Conservation (phyloP, 2,329 filamentous ascomycete genomes). For the Zymoseptoria ardabiliae region DNA sequence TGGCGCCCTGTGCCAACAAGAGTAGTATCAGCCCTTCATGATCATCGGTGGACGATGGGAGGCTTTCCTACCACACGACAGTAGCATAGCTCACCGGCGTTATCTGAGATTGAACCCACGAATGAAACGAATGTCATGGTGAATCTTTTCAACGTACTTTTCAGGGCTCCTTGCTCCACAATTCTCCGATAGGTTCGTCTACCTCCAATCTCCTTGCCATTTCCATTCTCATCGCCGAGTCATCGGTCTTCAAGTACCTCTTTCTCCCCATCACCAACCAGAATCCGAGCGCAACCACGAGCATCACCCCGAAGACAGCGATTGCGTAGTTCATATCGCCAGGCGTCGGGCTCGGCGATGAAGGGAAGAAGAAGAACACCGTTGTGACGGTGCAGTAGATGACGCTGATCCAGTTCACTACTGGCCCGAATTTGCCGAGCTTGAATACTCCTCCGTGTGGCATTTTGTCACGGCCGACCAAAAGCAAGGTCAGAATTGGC, state of each 20-base stretch:
- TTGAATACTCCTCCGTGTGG: conserved; percentile 38
- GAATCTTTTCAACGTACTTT: neutral
- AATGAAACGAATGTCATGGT: neutral
- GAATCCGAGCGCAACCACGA: conserved; percentile 44
- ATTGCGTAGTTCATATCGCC: conserved; percentile 54
- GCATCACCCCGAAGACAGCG: conserved; percentile 50
- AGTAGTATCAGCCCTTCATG: neutral
- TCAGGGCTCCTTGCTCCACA: neutral
- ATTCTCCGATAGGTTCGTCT: neutral
- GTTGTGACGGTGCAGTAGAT: conserved; percentile 47
- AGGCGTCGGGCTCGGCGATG: conserved; percentile 37
- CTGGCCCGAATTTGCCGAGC: conserved; percentile 34
- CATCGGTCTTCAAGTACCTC: conserved; percentile 27
- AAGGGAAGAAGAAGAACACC: conserved; percentile 51
- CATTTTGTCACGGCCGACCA: conserved; percentile 47
- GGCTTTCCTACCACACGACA: neutral
- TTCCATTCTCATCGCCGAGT: conserved; percentile 18
- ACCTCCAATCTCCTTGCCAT: conserved; percentile 12
- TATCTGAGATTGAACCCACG: neutral
- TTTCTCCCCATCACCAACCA: conserved; percentile 44
- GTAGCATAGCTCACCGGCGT: neutral
- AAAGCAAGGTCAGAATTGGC: conserved; percentile 31
- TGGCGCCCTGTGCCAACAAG: neutral
- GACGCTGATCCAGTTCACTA: conserved; percentile 38
- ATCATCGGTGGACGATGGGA: neutral